phyloP scores from a whole-genome alignment of 441 rosid genomes.

The Arabidopsis hybrid region DNA sequence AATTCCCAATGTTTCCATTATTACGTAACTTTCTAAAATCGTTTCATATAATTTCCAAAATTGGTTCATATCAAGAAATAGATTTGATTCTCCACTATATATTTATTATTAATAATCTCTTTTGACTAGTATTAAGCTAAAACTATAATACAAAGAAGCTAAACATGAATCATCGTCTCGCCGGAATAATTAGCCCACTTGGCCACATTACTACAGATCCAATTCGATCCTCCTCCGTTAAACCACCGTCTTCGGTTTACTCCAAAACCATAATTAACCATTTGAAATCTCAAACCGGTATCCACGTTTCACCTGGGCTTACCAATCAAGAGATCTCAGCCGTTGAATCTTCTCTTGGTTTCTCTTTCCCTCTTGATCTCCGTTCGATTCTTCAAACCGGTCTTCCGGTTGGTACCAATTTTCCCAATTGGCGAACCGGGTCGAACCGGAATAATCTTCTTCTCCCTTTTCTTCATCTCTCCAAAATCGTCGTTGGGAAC shows the following conservation, averaged over 20 bases:
- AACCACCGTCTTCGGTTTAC: conserved; percentile 59
- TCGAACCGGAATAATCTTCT: conserved; percentile 63
- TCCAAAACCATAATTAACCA: conserved; percentile 61
- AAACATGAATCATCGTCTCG: conserved; percentile 35
- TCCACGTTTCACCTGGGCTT: conserved; percentile 68
- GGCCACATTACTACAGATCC: conserved; percentile 25
- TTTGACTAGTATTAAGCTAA: background rate
- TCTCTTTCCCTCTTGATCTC: conserved; percentile 88
- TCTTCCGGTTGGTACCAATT: conserved; percentile 69
- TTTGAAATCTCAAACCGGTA: conserved; percentile 54
- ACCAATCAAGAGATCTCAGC: conserved; percentile 64
- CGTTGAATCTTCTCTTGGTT: conserved; percentile 60
- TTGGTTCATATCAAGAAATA: background rate
- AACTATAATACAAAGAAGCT: background rate
- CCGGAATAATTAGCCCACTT: conserved; percentile 40
- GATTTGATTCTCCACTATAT: conserved; percentile 19
- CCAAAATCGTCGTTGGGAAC: conserved; percentile 51
- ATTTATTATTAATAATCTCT: background rate
- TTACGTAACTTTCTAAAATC: conserved; percentile 13
- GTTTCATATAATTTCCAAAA: conserved; percentile 5
- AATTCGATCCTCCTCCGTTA: conserved; percentile 28
- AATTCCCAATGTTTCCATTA: conserved; percentile 7
- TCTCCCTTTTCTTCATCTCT: conserved; percentile 56
- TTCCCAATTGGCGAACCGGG: conserved; percentile 77
- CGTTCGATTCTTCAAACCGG: conserved; percentile 83